Percentiles rank a stretch among this genome's conserved stretches.
Evolutionary conservation across 1,284 basidiomycete genomes (phyloP).

Genomic region (Polyporus tsugae): DNA sequence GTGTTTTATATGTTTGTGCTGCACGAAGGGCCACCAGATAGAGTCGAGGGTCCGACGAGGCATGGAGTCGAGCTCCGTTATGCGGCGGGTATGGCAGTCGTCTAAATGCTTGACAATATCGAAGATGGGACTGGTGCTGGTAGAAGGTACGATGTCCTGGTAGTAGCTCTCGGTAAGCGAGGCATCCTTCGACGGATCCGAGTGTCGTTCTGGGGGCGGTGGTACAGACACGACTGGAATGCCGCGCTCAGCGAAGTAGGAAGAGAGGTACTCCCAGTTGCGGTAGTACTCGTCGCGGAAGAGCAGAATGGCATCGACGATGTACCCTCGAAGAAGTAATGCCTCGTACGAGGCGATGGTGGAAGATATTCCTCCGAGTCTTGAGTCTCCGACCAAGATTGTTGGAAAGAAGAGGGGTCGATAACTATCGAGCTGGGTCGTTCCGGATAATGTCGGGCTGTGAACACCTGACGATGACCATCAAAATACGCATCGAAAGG

Average conservation of each 20-base stretch:
- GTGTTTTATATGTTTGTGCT: slow-evolving; percentile 80
- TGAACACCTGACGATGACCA: slow-evolving; percentile 77
- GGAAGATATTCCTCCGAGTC: slow-evolving; percentile 94
- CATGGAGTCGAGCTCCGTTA: slow-evolving; percentile 81
- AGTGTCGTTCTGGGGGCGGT: slow-evolving; percentile 65
- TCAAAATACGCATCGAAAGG: slow-evolving; percentile 8
- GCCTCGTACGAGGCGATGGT: slow-evolving; percentile 96
- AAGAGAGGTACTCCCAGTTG: slow-evolving; percentile 85
- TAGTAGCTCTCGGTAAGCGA: slow-evolving; percentile 78
- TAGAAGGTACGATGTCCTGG: slow-evolving; percentile 49
- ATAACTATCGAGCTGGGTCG: slow-evolving; percentile 87
- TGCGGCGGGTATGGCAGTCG: slow-evolving; percentile 64
- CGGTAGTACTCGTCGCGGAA: slow-evolving; percentile 89
- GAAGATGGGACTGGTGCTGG: slow-evolving; percentile 52
- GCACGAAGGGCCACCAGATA: slow-evolving; percentile 99
- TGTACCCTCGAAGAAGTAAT: slow-evolving; percentile 89
- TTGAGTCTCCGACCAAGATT: slow-evolving; percentile 87
- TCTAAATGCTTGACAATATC: slow-evolving; percentile 71
- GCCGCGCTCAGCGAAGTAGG: slow-evolving; percentile 82
- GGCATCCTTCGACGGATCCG: slow-evolving; percentile 59
- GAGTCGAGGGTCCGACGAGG: slow-evolving; percentile 78
- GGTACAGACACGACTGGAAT: slow-evolving; percentile 67
- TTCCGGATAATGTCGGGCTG: slow-evolving; percentile 88
- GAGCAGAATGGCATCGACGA: slow-evolving; percentile 87
- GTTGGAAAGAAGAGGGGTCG: slow-evolving; percentile 89